These are phyloP conservation scores for Paspalum notatum DNA, from an alignment of 176 grass and related monocot genomes.

Conservation along the genomic window DNA sequence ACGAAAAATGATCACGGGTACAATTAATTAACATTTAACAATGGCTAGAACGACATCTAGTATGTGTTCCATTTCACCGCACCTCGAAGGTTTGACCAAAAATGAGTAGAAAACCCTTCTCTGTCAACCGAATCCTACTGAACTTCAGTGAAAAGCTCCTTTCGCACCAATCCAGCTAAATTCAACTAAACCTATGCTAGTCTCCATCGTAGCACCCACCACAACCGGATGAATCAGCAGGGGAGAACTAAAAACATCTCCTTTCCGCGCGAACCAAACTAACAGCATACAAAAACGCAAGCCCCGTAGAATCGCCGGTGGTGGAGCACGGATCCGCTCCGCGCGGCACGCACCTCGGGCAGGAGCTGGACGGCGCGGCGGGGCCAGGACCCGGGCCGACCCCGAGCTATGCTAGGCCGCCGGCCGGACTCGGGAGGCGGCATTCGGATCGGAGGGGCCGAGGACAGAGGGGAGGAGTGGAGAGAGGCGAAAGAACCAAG, in stretches of 20 bases:
- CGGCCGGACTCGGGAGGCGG: background rate
- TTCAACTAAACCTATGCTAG: background rate
- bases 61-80: background rate
- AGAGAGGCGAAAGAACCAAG: no score
- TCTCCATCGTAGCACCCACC: background rate
- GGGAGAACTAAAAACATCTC: background rate
- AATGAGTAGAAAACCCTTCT: background rate
- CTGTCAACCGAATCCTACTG: background rate
- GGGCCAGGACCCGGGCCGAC: background rate
- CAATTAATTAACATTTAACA: no score
- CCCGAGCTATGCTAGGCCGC: constrained; percentile 4
- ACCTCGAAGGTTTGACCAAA: no score
- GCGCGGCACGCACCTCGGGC: constrained; percentile 12
- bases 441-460: constrained; percentile 22
- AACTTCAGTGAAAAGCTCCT: background rate
- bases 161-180: background rate
- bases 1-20: background rate
- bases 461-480: background rate
- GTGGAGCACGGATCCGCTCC: constrained; percentile 21
- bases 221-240: background rate
- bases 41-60: background rate
- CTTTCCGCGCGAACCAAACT: background rate
- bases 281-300: background rate
- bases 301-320: background rate
- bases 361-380: background rate